Percentiles rank a stretch among this genome's conserved stretches.
Evolutionary conservation across 495 filamentous ascomycete genomes (phyloP).

Genomic region (Aspergillus avenaceus): DNA sequence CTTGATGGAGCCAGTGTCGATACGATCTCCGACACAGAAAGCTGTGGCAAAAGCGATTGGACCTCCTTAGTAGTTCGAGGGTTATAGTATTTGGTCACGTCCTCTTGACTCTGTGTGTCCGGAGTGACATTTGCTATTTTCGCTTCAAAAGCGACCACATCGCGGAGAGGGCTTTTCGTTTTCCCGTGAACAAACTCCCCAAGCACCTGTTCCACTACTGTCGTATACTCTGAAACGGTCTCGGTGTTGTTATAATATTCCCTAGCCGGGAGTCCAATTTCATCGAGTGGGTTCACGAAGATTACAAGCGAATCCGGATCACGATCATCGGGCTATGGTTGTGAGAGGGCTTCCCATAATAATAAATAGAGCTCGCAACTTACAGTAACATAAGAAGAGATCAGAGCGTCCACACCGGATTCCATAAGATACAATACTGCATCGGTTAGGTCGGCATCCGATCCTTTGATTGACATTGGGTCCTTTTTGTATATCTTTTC

Average conservation of each 20-base stretch:
- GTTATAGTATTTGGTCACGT: constrained; percentile 60
- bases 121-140: constrained; percentile 58
- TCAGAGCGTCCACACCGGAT: constrained; percentile 46
- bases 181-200: constrained; percentile 23
- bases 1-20: constrained; percentile 46
- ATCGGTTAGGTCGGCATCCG: constrained; percentile 42
- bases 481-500: constrained; percentile 50
- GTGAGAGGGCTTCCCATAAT: not conserved
- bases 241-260: constrained; percentile 61
- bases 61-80: constrained; percentile 50
- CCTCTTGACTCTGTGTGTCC: constrained; percentile 51
- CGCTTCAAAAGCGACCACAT: constrained; percentile 56
- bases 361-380: constrained; percentile 16
- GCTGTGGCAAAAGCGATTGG: constrained; percentile 47
- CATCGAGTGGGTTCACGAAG: constrained; percentile 46
- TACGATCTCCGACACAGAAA: constrained; percentile 52
- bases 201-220: constrained; percentile 43
- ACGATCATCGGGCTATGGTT: constrained; percentile 51
- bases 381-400: constrained; percentile 44
- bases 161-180: constrained; percentile 27
- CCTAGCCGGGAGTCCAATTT: constrained; percentile 58
- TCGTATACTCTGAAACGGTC: constrained; percentile 48
- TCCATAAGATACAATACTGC: constrained; percentile 52
- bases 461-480: constrained; percentile 19
- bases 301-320: constrained; percentile 62